Base-by-base conservation (phyloP, 1,284 basidiomycete species). In the Spongispora temasekensis region DNA sequence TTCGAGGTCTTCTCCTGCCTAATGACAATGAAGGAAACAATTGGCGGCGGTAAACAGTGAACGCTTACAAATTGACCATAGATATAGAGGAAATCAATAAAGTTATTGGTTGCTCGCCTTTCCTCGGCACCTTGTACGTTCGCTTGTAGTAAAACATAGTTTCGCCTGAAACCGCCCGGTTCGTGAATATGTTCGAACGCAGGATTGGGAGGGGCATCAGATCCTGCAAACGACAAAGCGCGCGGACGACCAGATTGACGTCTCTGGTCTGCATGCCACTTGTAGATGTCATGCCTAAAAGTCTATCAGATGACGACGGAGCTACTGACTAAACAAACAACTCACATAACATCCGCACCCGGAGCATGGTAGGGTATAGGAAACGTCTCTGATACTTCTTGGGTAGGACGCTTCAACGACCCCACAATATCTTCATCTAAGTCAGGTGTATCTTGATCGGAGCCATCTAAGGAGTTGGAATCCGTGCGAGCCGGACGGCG, bases 1-100 rank as follows among this genome's bases (percentile, higher is more conserved):
- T 69, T 96, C 94, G 2, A 97, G 83, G 67, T 97, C 95, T 81
- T 97, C 95, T 70, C 95, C 95, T 37, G 94, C 94, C 94, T 95
- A 55, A 67, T 44, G 52, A 40, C 50, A 10, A 63, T 63, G 50
- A 62, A n/a, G n/a, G n/a, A n/a, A 23, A 52, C 40, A 53, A 52
- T 9, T 12, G 31, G 32, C 50, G 23, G 17, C 51, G 46, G 21
- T 30, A 8, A 59, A 52, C 17, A 32, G 42, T 28, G 27, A 15
- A 58, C 23, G 81, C 94, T 79, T 67, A 95, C 95, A 71, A 97
- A 97, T 75, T 97, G 95, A 7, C 95, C 95, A 69, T 94, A 97
- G 31, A 97, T 82, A 68, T 91, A 92, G 55, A 98, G 78, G 71
- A 97, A 98, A 70, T 97, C 95, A 65, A 97, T 90, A 65, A 97